Percentiles rank a stretch among this genome's conserved stretches.
Conservation (phyloP, 148 eudicot genomes). For the Heliosperma pusillum region DNA sequence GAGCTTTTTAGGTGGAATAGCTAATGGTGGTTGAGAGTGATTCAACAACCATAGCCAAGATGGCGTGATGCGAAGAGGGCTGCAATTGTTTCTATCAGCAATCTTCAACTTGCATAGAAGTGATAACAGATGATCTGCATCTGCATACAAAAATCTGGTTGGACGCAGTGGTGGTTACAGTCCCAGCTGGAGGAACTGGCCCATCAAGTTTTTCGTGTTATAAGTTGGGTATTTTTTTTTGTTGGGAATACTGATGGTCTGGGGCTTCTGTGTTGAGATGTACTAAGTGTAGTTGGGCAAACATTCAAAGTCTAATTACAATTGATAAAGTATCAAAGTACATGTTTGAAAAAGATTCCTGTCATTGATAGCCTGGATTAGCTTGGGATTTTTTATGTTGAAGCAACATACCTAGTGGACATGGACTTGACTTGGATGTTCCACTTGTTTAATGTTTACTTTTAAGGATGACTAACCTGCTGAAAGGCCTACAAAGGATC, state of each 20-base stretch:
- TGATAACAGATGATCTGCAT: too few species aligned
- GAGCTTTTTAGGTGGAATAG: not conserved
- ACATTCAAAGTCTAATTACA: too few species aligned
- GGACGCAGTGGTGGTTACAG: too few species aligned
- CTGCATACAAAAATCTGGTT: too few species aligned
- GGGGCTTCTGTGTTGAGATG: too few species aligned
- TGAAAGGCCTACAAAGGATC: not conserved
- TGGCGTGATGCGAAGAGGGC: not conserved
- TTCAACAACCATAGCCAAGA: not conserved
- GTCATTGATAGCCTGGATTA: not conserved
- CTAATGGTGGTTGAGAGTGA: not conserved
- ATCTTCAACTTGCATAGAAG: too few species aligned
- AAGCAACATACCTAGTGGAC: not conserved
- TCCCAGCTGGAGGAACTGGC: not conserved
- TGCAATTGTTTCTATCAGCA: too few species aligned
- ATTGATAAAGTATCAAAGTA: too few species aligned
- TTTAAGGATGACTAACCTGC: not conserved
- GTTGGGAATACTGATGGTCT: too few species aligned
- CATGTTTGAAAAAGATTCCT: too few species aligned
- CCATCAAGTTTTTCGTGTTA: not conserved
- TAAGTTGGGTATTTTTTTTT: not conserved
- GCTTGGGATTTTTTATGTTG: not conserved
- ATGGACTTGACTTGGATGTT: not conserved
- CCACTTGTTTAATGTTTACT: not conserved
- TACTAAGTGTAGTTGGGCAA: too few species aligned